Evolutionary conservation across 331 rosid genomes (phyloP).

Genomic region (Rhamnella rubrinervis): DNA sequence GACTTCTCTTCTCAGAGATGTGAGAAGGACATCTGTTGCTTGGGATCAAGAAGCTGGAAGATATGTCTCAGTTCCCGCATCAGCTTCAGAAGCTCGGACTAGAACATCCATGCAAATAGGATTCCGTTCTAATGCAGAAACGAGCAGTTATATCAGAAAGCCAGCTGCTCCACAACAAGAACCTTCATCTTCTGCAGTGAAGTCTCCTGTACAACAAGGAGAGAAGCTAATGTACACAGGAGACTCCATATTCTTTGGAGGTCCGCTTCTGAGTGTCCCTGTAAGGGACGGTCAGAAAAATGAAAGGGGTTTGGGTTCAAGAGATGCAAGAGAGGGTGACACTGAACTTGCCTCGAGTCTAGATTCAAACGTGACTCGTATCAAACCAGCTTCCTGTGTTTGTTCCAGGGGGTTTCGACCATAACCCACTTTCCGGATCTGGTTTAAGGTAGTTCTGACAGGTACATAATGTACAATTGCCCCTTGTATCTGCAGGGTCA

Average conservation of each 20-base stretch:
- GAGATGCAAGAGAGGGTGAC: conserved; percentile 53
- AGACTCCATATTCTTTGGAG: conserved; percentile 90
- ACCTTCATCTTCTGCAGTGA: conserved; percentile 49
- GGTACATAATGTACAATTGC: conserved; percentile 7
- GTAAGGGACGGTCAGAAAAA: conserved; percentile 59
- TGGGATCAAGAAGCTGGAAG: conserved; percentile 99
- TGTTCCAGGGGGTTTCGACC: conserved; percentile 71
- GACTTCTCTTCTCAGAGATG: conserved; percentile 79
- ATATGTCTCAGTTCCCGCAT: conserved; percentile 80
- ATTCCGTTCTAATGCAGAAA: conserved; percentile 48
- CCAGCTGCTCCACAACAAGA: conserved; percentile 49
- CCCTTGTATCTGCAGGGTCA: not conserved
- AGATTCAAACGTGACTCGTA: conserved; percentile 75
- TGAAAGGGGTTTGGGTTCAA: conserved; percentile 48
- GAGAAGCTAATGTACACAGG: conserved; percentile 90
- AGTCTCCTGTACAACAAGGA: conserved; percentile 47
- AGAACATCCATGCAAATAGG: conserved; percentile 54
- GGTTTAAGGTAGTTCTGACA: conserved; percentile 40
- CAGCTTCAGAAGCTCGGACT: conserved; percentile 74
- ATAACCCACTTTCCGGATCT: conserved; percentile 52
- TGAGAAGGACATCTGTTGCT: conserved; percentile 85
- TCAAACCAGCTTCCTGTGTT: conserved; percentile 97
- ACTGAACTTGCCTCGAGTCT: conserved; percentile 55
- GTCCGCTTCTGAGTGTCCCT: conserved; percentile 72
- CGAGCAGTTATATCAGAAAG: conserved; percentile 48